Percentiles rank a stretch among this genome's conserved stretches.
phyloP scores from a whole-genome alignment of 306 rosid genomes.

The Quercus agrifolia region DNA sequence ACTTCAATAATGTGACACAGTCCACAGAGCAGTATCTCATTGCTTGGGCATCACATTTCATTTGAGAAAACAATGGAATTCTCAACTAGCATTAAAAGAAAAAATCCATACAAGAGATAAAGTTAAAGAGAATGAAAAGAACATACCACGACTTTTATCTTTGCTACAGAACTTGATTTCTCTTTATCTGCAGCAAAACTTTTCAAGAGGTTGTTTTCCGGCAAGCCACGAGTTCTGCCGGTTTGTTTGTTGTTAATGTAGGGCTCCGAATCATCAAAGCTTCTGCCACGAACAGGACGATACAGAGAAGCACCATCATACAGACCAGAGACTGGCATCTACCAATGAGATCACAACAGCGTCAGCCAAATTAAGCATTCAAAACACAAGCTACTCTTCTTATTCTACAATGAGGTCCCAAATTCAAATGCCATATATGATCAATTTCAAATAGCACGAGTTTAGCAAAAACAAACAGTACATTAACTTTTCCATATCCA shows the following conservation, averaged over 20 bases:
- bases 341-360: slow-evolving; percentile 20
- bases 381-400: not conserved
- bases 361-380: slow-evolving; percentile 10
- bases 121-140: slow-evolving; percentile 6
- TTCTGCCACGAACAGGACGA: slow-evolving; percentile 53
- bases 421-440: not conserved
- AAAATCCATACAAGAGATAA: not conserved
- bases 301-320: slow-evolving; percentile 41
- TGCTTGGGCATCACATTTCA: slow-evolving; percentile 6
- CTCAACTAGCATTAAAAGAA: not conserved
- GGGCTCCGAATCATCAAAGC: slow-evolving; percentile 82
- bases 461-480: not conserved
- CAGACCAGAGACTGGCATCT: slow-evolving; percentile 62
- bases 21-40: not conserved
- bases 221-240: slow-evolving; percentile 55
- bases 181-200: slow-evolving; percentile 82
- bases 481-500: not conserved
- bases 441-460: not conserved
- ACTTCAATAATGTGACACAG: slow-evolving; percentile 1
- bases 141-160: slow-evolving; percentile 99
- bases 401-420: not conserved
- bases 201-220: slow-evolving; percentile 68
- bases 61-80: slow-evolving; percentile 2
- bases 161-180: slow-evolving; percentile 83
- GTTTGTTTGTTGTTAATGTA: slow-evolving; percentile 59